Evolutionary conservation across 495 filamentous ascomycete genomes (phyloP).

Genomic region (Glarea lozoyensis): DNA sequence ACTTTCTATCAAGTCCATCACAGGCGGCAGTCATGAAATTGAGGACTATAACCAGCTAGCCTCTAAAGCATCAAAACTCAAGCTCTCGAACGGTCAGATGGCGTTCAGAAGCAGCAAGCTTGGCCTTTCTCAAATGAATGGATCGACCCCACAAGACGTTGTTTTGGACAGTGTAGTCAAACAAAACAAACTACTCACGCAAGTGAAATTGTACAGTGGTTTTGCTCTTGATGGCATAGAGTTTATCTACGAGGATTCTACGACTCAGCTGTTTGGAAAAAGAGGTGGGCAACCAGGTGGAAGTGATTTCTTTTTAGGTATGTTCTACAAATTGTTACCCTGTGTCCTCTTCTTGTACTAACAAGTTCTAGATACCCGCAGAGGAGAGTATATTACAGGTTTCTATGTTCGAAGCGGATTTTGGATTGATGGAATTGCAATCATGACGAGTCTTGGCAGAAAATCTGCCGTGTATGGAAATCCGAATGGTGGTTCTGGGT

Average conservation of each 20-base stretch:
- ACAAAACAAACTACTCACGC: slow-evolving; percentile 64
- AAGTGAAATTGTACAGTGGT: slow-evolving; percentile 71
- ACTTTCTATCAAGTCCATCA: slow-evolving; percentile 63
- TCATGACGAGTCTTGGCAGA: slow-evolving; percentile 79
- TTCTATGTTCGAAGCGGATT: slow-evolving; percentile 75
- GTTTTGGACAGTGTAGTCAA: slow-evolving; percentile 61
- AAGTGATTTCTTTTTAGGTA: slow-evolving; percentile 72
- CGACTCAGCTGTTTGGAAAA: slow-evolving; percentile 84
- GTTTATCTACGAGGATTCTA: slow-evolving; percentile 85
- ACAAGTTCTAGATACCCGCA: slow-evolving; percentile 54
- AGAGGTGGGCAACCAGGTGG: slow-evolving; percentile 61
- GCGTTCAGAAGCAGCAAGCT: slow-evolving; percentile 72
- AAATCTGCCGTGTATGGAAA: slow-evolving; percentile 84
- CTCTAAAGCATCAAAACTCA: slow-evolving; percentile 62
- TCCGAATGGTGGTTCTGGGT: slow-evolving; percentile 72
- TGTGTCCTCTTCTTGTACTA: background rate
- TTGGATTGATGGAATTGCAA: slow-evolving; percentile 87
- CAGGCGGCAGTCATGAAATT: slow-evolving; percentile 61
- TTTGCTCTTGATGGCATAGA: slow-evolving; percentile 77
- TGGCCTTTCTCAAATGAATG: slow-evolving; percentile 64
- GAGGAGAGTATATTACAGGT: slow-evolving; percentile 79
- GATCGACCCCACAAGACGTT: slow-evolving; percentile 62
- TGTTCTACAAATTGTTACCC: background rate
- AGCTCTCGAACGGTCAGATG: slow-evolving; percentile 62
- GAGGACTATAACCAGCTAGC: slow-evolving; percentile 60